Conservation (phyloP, 2,329 filamentous ascomycete species). For the Fusarium musae region DNA sequence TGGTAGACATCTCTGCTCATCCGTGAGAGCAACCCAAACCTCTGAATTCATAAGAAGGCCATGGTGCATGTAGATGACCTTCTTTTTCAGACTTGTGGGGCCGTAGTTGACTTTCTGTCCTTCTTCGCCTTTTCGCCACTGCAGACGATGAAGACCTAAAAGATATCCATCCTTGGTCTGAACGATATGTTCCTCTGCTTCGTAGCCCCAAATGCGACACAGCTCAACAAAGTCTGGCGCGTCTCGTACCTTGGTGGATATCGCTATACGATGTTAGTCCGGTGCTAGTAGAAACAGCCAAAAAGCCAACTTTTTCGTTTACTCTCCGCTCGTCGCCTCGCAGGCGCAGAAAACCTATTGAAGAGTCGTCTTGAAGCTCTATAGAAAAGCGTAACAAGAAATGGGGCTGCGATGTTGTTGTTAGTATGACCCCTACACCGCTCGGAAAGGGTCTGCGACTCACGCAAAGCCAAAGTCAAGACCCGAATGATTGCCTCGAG, state of each 20-base stretch:
- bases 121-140: constrained; percentile 85
- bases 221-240: constrained; percentile 93
- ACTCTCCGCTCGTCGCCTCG: constrained; percentile 73
- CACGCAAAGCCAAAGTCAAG: constrained; percentile 88
- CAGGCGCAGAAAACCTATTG: constrained; percentile 78
- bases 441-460: constrained; percentile 48
- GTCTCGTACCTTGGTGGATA: constrained; percentile 82
- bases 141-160: constrained; percentile 87
- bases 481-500: constrained; percentile 86
- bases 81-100: constrained; percentile 76
- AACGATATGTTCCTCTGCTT: constrained; percentile 94
- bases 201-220: constrained; percentile 91
- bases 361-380: constrained; percentile 83
- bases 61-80: constrained; percentile 93
- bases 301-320: constrained; percentile 69
- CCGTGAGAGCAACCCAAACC: constrained; percentile 94
- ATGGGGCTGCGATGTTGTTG: constrained; percentile 66
- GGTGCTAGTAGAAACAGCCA: constrained; percentile 48
- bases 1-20: constrained; percentile 84
- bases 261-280: constrained; percentile 68
- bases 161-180: constrained; percentile 95
- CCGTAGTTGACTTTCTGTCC: constrained; percentile 80
- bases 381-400: constrained; percentile 86
- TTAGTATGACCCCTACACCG: constrained; percentile 20
- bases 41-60: constrained; percentile 98